Evolutionary conservation across 2,329 filamentous ascomycete species (phyloP), one percentile per base, ranked within the genome.

Genomic region (Talaromyces sp.): DNA sequence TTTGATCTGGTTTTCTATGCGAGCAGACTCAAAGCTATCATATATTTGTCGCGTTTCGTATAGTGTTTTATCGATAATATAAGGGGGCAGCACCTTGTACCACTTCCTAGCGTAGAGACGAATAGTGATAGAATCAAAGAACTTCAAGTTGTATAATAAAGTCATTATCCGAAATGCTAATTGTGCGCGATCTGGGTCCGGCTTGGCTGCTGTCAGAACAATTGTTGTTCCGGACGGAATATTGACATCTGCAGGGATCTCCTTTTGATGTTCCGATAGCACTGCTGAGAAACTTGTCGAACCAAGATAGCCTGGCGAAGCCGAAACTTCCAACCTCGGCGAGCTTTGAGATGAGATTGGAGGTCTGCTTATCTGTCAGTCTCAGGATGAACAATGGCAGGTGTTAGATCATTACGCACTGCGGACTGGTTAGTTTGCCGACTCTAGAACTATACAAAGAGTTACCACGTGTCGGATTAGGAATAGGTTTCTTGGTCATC

Each of bases 281-380:
- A 77, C 70, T 9, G 75, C 75, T 4, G 74, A 73, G 56, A 72
- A 77, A 39, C 74, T 77, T 3, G 73, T 77, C 7, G 75, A 75
- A 4, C 75, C 75, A 33, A 77, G 66, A 60, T 77, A 77, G 1
- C 75, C 75, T 54, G 75, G 72, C 8, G 70, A 68, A 41, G 71
- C 67, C 17, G 71, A 69, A 1, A 70, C 67, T 50, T 75, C 73
- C 13, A 66, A 45, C 13, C 47, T 56, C 11, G 64, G 50, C 9
- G 61, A 61, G 5, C 27, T 31, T 49, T 47, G 54, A 19, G 64
- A 61, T 35, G 61, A 59, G 22, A 22, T 22, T 22, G 22, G 22
- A 22, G 22, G 22, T 22, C 22, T 22, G 22, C 22, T 22, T 22
- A 22, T 22, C 2, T 22, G 22, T 22, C 22, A 22, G 22, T 22